phyloP scores from a whole-genome alignment of 2,329 filamentous ascomycete genomes.

The Sordariomycetes sp. region DNA sequence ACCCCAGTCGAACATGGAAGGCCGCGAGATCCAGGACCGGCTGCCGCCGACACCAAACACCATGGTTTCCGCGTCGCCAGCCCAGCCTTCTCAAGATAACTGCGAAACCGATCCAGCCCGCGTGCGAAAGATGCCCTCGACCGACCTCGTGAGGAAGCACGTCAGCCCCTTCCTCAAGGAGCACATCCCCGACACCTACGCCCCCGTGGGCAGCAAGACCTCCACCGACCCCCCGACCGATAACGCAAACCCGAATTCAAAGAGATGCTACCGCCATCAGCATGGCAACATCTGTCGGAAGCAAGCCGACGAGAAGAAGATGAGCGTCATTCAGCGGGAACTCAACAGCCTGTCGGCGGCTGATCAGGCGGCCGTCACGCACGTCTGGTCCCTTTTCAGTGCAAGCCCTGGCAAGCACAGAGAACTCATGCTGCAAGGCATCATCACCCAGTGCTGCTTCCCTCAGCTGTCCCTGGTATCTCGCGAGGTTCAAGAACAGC shows the following conservation, averaged over 20 bases:
- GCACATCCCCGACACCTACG: slow-evolving; percentile 85
- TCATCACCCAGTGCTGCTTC: slow-evolving; percentile 95
- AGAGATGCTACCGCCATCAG: slow-evolving; percentile 90
- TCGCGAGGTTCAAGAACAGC: slow-evolving; percentile 81
- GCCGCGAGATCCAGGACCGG: too few relatives aligned
- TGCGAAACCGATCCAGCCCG: slow-evolving; percentile 2
- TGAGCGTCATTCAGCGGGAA: slow-evolving; percentile 87
- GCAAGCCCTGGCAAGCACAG: slow-evolving; percentile 89
- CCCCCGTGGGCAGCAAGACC: slow-evolving; percentile 48
- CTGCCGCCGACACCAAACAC: neutral
- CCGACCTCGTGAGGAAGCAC: slow-evolving; percentile 64
- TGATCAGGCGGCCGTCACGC: slow-evolving; percentile 91
- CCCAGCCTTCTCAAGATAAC: slow-evolving; percentile 6
- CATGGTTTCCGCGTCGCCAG: neutral
- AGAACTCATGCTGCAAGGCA: slow-evolving; percentile 92
- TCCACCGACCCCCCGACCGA: slow-evolving; percentile 12
- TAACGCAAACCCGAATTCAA: slow-evolving; percentile 61
- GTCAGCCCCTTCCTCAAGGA: slow-evolving; percentile 83
- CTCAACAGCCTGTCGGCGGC: slow-evolving; percentile 71
- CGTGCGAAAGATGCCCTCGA: slow-evolving; percentile 42
- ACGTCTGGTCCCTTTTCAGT: slow-evolving; percentile 97
- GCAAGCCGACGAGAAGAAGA: slow-evolving; percentile 88
- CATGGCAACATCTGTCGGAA: slow-evolving; percentile 90
- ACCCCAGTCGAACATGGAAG: too few relatives aligned
- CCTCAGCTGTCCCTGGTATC: slow-evolving; percentile 92